Conservation (phyloP, 257 asterid genomes). For the Forsythia viridissima region DNA sequence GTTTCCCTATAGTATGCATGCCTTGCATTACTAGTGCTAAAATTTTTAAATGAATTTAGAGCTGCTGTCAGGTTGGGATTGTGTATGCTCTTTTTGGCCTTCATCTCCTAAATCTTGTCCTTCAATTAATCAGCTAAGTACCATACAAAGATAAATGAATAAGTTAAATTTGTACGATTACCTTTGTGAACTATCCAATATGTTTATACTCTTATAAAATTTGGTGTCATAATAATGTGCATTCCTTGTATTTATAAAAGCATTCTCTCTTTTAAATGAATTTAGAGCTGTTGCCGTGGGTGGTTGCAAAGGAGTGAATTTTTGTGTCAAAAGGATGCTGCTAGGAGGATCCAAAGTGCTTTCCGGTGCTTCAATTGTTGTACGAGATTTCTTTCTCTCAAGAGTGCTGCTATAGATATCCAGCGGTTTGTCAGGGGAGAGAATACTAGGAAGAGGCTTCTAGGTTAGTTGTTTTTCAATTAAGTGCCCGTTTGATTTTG, state of each 20-base stretch:
- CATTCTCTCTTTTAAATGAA: slow-evolving; percentile 22
- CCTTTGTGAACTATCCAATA: background rate
- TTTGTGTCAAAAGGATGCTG: slow-evolving; percentile 54
- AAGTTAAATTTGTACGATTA: background rate
- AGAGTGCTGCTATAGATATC: slow-evolving; percentile 55
- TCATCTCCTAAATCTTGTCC: background rate
- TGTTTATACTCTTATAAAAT: background rate
- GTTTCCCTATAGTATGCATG: background rate
- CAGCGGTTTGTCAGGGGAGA: slow-evolving; percentile 75
- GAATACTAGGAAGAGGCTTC: slow-evolving; percentile 62
- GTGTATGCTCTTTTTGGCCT: background rate
- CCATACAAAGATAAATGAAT: background rate
- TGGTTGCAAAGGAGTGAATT: slow-evolving; percentile 66
- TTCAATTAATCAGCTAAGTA: background rate
- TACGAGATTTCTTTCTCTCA: slow-evolving; percentile 41
- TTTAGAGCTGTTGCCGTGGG: slow-evolving; percentile 66
- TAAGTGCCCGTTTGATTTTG: too few relatives aligned
- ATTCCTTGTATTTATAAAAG: slow-evolving; percentile 1
- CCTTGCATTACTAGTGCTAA: background rate
- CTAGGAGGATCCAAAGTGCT: slow-evolving; percentile 58
- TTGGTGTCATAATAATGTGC: background rate
- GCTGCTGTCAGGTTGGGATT: background rate
- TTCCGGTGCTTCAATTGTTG: slow-evolving; percentile 49
- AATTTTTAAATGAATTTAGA: background rate
- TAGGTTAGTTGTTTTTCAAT: slow-evolving; percentile 40